Conservation (phyloP, 1,139 yeast genomes). For the Candida pseudoviswanathii region DNA sequence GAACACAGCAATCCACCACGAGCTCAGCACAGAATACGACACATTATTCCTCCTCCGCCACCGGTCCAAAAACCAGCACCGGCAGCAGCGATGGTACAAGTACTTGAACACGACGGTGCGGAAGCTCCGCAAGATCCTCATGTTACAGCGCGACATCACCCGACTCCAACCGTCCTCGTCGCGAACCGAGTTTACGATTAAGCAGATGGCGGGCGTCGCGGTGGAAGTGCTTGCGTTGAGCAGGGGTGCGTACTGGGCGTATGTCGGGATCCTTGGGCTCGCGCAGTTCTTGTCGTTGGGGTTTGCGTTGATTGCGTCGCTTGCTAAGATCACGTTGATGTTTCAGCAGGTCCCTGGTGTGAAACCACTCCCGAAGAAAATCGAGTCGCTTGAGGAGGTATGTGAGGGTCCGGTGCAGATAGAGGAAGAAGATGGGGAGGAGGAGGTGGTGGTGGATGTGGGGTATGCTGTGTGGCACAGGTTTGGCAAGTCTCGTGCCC, state of each 20-base stretch:
- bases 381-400: no score
- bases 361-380: no score
- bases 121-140: conserved; percentile 45
- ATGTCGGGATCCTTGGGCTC: conserved; percentile 67
- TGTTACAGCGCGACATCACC: conserved; percentile 23
- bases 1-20: no score
- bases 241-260: conserved; percentile 54
- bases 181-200: conserved; percentile 15
- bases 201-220: conserved; percentile 26
- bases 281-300: conserved; percentile 83
- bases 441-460: no score
- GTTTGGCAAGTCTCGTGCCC: no score
- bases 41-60: conserved; percentile 65
- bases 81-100: conserved; percentile 80
- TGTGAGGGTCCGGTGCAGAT: no score
- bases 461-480: no score
- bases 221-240: conserved; percentile 42
- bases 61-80: conserved; percentile 76
- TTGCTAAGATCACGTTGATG: conserved; percentile 49
- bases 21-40: conserved; percentile 44
- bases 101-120: conserved; percentile 66
- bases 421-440: no score
- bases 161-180: conserved; percentile 13
- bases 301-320: conserved; percentile 61
- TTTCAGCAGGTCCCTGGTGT: conserved; percentile 8